A percentile compares a stretch with the other conserved stretches of the same genome.
Conservation (phyloP, 345 rosid species). For the Anacardium occidentale region DNA sequence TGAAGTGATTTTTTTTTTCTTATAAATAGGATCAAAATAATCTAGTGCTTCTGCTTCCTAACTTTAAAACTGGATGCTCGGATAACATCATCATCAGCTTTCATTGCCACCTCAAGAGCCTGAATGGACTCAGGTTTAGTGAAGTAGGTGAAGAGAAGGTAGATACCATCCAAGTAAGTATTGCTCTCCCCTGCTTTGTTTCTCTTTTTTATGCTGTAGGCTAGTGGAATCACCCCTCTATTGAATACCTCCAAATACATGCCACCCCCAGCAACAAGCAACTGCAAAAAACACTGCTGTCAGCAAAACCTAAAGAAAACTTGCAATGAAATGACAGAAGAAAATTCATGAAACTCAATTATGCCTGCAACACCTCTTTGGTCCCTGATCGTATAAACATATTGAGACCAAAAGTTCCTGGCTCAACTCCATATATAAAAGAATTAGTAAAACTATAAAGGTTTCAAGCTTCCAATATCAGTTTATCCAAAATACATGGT, state of each 20-base stretch:
- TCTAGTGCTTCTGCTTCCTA: slow-evolving; percentile 64
- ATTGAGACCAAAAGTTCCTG: not conserved
- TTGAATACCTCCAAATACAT: slow-evolving; percentile 95
- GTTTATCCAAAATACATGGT: not conserved
- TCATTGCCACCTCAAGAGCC: slow-evolving; percentile 50
- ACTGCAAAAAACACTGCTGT: slow-evolving; percentile 35
- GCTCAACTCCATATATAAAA: not conserved
- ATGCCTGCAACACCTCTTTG: not conserved
- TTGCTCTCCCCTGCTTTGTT: slow-evolving; percentile 84
- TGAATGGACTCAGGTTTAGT: slow-evolving; percentile 75
- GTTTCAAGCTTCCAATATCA: not conserved
- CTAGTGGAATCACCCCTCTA: slow-evolving; percentile 90
- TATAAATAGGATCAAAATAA: slow-evolving; percentile 4
- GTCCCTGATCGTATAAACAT: not conserved
- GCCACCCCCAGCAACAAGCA: slow-evolving; percentile 98
- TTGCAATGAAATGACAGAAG: not conserved
- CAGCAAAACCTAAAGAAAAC: not conserved
- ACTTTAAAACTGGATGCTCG: slow-evolving; percentile 71
- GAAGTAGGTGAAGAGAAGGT: slow-evolving; percentile 87
- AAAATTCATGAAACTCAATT: not conserved
- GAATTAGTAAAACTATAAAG: not conserved
- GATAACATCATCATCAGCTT: slow-evolving; percentile 67
- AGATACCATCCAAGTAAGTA: slow-evolving; percentile 86
- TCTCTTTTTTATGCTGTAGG: slow-evolving; percentile 82
- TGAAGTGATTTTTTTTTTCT: slow-evolving; percentile 3